Base-by-base conservation (phyloP, 768 basidiomycete species). In the Mycena crocata region DNA sequence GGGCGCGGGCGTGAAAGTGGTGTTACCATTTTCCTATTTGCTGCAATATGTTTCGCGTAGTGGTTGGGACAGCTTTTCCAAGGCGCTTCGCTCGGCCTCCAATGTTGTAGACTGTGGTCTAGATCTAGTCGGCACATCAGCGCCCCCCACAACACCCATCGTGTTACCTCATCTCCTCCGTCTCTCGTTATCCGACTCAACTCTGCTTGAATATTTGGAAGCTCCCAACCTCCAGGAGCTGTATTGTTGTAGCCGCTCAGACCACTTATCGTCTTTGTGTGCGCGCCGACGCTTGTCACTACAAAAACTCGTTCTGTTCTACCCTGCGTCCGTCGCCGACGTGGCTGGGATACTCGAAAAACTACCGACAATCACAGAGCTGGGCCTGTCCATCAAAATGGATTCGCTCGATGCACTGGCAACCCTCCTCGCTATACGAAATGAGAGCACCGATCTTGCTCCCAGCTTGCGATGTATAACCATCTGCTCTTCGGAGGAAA, bases 321-420 rank as follows among this genome's bases (percentile, higher is more conserved):
- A 37, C 35, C 8, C 35, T 15, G 15, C 15, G 35, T 9, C 35
- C 35, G 35, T 37, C 35, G 9, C 35, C 35, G 35, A 37, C 35
- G 17, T 61, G 24, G 7, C 30, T 35, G 31, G 39, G 28, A 40
- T 40, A 24, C 40, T 61, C 4, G 7, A 15, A 14, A n/a, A 23
- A 7, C 30, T 32, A 44, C 49, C 50, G 5, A 44, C 49, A 19
- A 61, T 61, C 39, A 60, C 48, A 40, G 49, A 51, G 24, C 3
- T 61, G 3, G 50, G 49, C 15, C 35, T 15, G 35, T 37, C 35
- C 35, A 37, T 37, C 15, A 37, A 37, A 8, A 37, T 37, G 4
- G 30, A 23, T 0, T 39, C 46, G 31, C 40, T 51, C 24, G 37
- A 31, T 30, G 30, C 19, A 17, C 8, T 60, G 2, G 30, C 10